A percentile compares a stretch with the other conserved stretches of the same genome.
Evolutionary conservation across 306 rosid species (phyloP).

Genomic region (Astragalus glycyphyllos): DNA sequence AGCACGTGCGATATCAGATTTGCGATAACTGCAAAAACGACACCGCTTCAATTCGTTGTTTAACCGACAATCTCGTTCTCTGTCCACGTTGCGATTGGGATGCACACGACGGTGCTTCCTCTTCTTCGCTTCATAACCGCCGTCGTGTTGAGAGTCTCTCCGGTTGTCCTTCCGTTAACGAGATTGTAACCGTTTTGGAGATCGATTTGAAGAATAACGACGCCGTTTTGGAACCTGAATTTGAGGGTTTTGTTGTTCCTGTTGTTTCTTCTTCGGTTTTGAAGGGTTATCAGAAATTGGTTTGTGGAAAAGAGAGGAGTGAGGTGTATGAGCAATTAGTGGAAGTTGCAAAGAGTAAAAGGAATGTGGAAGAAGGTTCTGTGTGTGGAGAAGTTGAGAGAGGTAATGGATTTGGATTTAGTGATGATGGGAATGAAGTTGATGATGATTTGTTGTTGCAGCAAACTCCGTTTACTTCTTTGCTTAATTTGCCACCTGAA

Average conservation of each 20-base stretch:
- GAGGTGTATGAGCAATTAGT: slow-evolving; percentile 48
- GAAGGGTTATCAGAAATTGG: not conserved
- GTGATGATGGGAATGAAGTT: not conserved
- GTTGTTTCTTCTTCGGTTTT: not conserved
- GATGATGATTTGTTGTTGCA: slow-evolving; percentile 45
- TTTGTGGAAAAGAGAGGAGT: not conserved
- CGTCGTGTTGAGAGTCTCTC: slow-evolving; percentile 40
- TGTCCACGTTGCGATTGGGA: slow-evolving; percentile 51
- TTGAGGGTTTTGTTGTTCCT: slow-evolving; percentile 25
- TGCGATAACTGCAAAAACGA: slow-evolving; percentile 46
- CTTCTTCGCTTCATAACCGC: slow-evolving; percentile 23
- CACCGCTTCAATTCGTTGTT: slow-evolving; percentile 40
- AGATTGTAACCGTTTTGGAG: slow-evolving; percentile 43
- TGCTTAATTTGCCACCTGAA: slow-evolving; percentile 41
- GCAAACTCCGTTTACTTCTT: slow-evolving; percentile 48
- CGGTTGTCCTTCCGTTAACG: slow-evolving; percentile 51
- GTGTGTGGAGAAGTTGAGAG: slow-evolving; percentile 1
- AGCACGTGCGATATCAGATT: slow-evolving; percentile 54
- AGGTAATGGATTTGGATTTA: not conserved
- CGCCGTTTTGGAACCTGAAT: not conserved
- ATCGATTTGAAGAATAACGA: slow-evolving; percentile 17
- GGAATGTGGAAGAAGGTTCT: not conserved
- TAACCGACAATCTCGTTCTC: slow-evolving; percentile 42
- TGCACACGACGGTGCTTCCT: slow-evolving; percentile 26
- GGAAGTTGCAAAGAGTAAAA: slow-evolving; percentile 42